These are phyloP conservation scores for Evernia prunastri DNA, from an alignment of 495 filamentous ascomycete genomes.

Conservation along the genomic window DNA sequence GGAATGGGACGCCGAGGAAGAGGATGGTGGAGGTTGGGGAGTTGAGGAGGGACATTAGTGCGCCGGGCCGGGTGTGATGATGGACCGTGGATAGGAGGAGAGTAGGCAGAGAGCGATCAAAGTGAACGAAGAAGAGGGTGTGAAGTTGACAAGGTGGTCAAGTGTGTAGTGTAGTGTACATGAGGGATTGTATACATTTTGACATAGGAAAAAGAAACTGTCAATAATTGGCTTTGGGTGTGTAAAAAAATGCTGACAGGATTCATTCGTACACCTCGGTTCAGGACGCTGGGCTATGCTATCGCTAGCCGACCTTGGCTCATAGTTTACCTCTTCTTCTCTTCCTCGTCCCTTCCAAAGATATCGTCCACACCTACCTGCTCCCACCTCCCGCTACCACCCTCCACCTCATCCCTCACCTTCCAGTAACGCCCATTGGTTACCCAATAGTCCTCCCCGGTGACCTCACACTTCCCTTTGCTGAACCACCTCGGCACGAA, in stretches of 20 bases:
- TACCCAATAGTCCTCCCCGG: constrained; percentile 85
- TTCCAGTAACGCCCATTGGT: constrained; percentile 87
- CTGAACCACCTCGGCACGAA: constrained; percentile 83
- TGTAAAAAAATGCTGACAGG: too few species aligned
- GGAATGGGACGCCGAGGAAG: constrained; percentile 28
- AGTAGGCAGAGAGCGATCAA: background rate
- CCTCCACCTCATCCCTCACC: constrained; percentile 48
- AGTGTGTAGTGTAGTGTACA: background rate
- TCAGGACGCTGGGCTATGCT: background rate
- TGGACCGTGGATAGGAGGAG: background rate
- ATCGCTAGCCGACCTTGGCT: background rate
- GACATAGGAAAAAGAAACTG: background rate
- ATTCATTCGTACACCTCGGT: too few species aligned
- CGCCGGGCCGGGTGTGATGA: constrained; percentile 19
- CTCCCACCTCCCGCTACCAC: constrained; percentile 47
- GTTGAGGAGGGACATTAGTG: constrained; percentile 26
- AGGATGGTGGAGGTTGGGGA: constrained; percentile 15
- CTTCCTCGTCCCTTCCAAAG: constrained; percentile 33
- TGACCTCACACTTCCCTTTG: constrained; percentile 63
- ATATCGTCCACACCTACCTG: constrained; percentile 56
- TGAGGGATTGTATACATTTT: background rate
- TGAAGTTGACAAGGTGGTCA: background rate
- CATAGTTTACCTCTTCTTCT: background rate
- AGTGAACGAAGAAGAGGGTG: background rate
- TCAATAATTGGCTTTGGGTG: background rate